Conservation (phyloP, 2,329 filamentous ascomycete genomes). For the Fusarium subtropicale region DNA sequence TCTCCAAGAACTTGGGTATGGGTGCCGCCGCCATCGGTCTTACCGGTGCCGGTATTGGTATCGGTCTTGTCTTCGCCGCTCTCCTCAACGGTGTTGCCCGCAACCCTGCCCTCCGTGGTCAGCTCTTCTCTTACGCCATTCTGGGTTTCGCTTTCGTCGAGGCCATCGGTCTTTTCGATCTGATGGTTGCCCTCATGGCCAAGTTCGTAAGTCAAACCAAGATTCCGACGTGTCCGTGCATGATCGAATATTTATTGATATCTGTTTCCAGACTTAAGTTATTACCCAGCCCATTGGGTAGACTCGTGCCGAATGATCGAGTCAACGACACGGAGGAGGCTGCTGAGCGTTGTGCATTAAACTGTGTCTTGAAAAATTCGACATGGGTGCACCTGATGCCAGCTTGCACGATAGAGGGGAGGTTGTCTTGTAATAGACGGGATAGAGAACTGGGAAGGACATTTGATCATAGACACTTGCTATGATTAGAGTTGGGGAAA, state of each 20-base stretch:
- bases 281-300: slow-evolving; percentile 50
- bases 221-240: neutral
- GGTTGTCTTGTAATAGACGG: slow-evolving; percentile 57
- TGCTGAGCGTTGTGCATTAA: slow-evolving; percentile 46
- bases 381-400: slow-evolving; percentile 44
- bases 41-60: slow-evolving; percentile 93
- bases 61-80: slow-evolving; percentile 92
- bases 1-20: slow-evolving; percentile 92
- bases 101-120: slow-evolving; percentile 93
- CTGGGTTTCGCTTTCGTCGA: slow-evolving; percentile 95
- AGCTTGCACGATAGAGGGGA: slow-evolving; percentile 52
- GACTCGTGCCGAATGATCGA: slow-evolving; percentile 54
- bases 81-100: slow-evolving; percentile 90
- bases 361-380: slow-evolving; percentile 47
- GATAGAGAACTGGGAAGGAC: slow-evolving; percentile 55
- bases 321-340: slow-evolving; percentile 49
- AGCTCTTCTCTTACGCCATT: slow-evolving; percentile 97
- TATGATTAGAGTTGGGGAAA: slow-evolving; percentile 53
- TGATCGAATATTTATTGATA: slow-evolving; percentile 20
- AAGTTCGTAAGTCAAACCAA: slow-evolving; percentile 75
- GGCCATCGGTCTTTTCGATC: slow-evolving; percentile 89
- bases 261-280: slow-evolving; percentile 52
- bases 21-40: slow-evolving; percentile 91
- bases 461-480: slow-evolving; percentile 50
- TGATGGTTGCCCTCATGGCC: slow-evolving; percentile 94